Evolutionary conservation across 106 monocot species (phyloP), one percentile per base, ranked within the genome.

Genomic region (Alisma plantagoaquatica): DNA sequence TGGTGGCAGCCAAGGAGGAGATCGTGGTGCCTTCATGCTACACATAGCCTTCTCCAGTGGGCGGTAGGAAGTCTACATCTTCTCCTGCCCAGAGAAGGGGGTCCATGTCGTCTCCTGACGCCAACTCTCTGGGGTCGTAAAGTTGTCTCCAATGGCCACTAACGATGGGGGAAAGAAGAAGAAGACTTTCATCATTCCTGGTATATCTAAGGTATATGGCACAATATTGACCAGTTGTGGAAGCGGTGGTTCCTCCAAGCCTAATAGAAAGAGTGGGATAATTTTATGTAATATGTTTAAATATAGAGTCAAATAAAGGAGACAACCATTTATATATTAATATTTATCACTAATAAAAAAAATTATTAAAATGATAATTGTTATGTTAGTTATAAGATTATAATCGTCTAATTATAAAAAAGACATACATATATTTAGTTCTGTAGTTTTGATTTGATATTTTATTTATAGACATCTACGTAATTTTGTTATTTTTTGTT

Each of bases 1-100:
- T 98, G n/a, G 61, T 72, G 10, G 79, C 69, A 0, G 98, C 98
- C 21, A 85, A 72, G 74, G 98, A 98, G 63, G 98, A 98, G 56
- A 90, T 98, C 21, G 68, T 98, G 8, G 98, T 98, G 20, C 90
- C 98, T 4, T 90, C 89, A 10, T 75, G 98, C 82, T 98, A 86
- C 66, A 60, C 89, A 46, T 81, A 90, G 49, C 89, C 90, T 1
- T 85, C 85, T 0, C 90, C 89, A 0, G 66, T 55, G 0, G 73
- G 48, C 10, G 53, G 59, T 27, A 56, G 78, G 73, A 74, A 59
- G 56, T 60, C 65, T 23, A 74, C 57, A 5, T 50, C 62, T 2
- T 88, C 82, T 0, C 82, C 86, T 3, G 54, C 57, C 49, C 68
- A 60, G 48, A 73, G 78, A 66, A 67, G 81, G 27, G 47, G 48